Base-by-base conservation (phyloP, 345 rosid species). In the Salix caprea region DNA sequence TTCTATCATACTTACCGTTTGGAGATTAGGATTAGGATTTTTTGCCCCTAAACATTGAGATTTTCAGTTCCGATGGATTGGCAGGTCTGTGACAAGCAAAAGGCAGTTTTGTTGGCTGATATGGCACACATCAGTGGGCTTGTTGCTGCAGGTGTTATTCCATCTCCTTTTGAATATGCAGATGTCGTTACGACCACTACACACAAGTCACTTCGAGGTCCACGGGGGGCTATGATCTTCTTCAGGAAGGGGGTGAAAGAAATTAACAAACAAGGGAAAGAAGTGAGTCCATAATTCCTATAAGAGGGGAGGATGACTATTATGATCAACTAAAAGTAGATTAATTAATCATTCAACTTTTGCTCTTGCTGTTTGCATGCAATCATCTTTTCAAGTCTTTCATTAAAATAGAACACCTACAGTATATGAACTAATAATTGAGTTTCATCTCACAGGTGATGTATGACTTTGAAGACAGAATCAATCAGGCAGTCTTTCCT, bases 191-290 rank as follows among this genome's bases (percentile, higher is more conserved):
- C 99, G 2, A 95, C 99, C 67, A 92, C 99, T 61, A 95, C 99
- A 40, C 99, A 95, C 83, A 95, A 95, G 80, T 95, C 99, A 16
- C 97, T 95, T 67, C 97, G 99, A 61, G 99, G 99, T 80, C 97
- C 99, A 32, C 90, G 99, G 76, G 99, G 99, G 18, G 99, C 97
- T 64, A 91, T 94, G 98, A 94, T 94, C 82, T 94, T 94, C 90
- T 94, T 88, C 83, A 89, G 93, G 84, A 95, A 92, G 87, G 99
- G 97, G 18, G 76, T 95, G 37, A 95, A 94, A 84, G 97, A 86
- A 86, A 70, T 92, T 48, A 89, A 91, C 86, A 92, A 94, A 84
- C 89, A 89, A 84, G 98, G 97, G 70, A 74, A 94, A 88, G 98
- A 94, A 90, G 98, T 92, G 75, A 78, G 88, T 83, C 4, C 40